phyloP scores from a whole-genome alignment of 495 filamentous ascomycete genomes.

The Neurospora sp. region DNA sequence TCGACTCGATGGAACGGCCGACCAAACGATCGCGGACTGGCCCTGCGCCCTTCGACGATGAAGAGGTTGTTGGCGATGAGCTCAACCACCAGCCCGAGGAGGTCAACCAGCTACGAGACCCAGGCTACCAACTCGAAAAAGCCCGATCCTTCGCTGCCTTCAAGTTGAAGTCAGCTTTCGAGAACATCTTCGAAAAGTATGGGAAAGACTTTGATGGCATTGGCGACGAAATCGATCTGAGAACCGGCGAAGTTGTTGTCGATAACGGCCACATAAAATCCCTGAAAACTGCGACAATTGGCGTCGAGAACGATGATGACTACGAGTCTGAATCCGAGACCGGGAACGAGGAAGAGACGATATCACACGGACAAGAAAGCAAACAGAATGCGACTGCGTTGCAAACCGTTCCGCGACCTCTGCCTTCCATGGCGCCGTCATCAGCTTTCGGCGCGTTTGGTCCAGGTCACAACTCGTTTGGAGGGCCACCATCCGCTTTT shows the following conservation, averaged over 20 bases:
- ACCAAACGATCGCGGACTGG: slow-evolving; percentile 47
- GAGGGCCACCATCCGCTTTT: neutral
- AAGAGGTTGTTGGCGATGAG: slow-evolving; percentile 34
- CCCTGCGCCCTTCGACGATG: slow-evolving; percentile 25
- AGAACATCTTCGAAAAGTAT: slow-evolving; percentile 84
- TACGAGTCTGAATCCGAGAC: slow-evolving; percentile 6
- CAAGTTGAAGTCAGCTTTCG: slow-evolving; percentile 70
- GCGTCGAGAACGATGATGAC: slow-evolving; percentile 33
- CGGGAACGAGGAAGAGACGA: slow-evolving; percentile 19
- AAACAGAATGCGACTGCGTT: neutral
- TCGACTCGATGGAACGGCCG: slow-evolving; percentile 43
- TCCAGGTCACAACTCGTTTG: neutral
- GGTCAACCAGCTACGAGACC: slow-evolving; percentile 34
- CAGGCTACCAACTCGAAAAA: slow-evolving; percentile 44
- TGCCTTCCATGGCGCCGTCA: neutral
- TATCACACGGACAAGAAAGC: slow-evolving; percentile 8
- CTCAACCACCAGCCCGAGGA: slow-evolving; percentile 30
- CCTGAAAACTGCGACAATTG: slow-evolving; percentile 25
- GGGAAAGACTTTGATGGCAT: slow-evolving; percentile 68
- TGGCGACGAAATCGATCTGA: slow-evolving; percentile 35
- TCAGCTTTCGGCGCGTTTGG: slow-evolving; percentile 3
- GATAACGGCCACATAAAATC: slow-evolving; percentile 73
- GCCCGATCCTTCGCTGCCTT: slow-evolving; percentile 51
- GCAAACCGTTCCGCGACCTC: neutral
- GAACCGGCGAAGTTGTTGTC: slow-evolving; percentile 67